Conservation (phyloP, 805 yeast genomes). For the Metschnikowia henanensis region DNA sequence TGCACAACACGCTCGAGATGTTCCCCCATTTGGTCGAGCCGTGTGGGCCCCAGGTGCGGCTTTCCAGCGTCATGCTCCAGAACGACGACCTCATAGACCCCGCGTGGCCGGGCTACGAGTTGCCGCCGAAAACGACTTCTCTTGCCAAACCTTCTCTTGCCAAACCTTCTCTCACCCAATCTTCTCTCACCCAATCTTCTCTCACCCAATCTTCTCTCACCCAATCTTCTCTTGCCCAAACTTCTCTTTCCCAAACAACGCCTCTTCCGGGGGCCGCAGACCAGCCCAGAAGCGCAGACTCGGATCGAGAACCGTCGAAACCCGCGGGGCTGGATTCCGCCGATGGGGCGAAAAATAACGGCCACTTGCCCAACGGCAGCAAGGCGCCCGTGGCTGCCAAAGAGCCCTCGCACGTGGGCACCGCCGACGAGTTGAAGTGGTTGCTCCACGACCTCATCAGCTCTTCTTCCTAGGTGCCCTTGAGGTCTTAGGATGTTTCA, state of each 20-base stretch:
- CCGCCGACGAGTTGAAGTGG: slow-evolving; percentile 71
- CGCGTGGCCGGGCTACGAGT: slow-evolving; percentile 23
- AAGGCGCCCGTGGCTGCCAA: neutral
- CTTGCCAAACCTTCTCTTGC: too few relatives aligned
- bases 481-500: too few relatives aligned
- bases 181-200: too few relatives aligned
- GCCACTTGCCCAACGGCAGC: slow-evolving; percentile 7
- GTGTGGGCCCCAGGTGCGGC: slow-evolving; percentile 55
- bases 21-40: slow-evolving; percentile 71
- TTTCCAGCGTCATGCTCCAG: slow-evolving; percentile 48
- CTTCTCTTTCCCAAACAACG: too few relatives aligned
- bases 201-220: too few relatives aligned
- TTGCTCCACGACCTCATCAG: slow-evolving; percentile 65
- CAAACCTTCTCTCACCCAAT: too few relatives aligned
- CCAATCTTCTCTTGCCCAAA: too few relatives aligned
- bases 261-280: neutral
- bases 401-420: slow-evolving; percentile 37
- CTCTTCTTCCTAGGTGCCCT: slow-evolving; percentile 22
- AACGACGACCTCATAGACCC: slow-evolving; percentile 50
- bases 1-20: slow-evolving; percentile 61
- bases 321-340: neutral
- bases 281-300: too few relatives aligned
- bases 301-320: neutral
- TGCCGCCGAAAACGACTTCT: slow-evolving; percentile 22
- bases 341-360: slow-evolving; percentile 2